Conservation (phyloP, 2,329 filamentous ascomycete genomes). For the Penicillium thymicola region DNA sequence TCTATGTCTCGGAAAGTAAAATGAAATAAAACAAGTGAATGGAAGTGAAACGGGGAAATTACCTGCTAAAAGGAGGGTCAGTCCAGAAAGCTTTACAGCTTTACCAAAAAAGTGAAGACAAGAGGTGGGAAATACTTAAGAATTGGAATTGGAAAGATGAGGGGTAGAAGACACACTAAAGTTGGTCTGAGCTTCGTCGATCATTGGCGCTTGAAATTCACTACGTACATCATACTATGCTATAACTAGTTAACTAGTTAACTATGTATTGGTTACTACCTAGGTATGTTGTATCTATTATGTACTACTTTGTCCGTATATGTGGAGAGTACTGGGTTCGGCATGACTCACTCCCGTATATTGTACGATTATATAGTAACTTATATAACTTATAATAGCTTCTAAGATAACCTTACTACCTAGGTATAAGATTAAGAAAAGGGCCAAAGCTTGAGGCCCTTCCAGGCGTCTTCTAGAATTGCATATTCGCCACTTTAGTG, state of each 20-base stretch:
- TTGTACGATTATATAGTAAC: too few relatives aligned
- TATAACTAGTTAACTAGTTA: too few relatives aligned
- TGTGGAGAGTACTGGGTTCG: neutral
- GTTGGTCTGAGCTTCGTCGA: conserved; percentile 8
- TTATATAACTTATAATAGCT: neutral
- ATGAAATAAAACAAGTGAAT: neutral
- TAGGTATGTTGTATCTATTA: neutral
- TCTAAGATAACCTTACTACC: too few relatives aligned
- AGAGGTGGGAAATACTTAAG: neutral
- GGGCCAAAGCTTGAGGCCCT: conserved; percentile 23
- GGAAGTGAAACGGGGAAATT: neutral
- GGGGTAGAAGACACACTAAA: conserved; percentile 3
- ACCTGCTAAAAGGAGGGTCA: neutral
- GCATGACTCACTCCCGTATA: neutral
- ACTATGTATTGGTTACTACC: too few relatives aligned
- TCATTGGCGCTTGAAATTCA: neutral
- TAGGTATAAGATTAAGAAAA: neutral
- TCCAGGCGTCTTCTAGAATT: conserved; percentile 40
- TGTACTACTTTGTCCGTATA: neutral
- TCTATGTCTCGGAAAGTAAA: neutral
- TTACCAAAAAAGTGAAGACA: neutral
- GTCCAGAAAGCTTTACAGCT: neutral
- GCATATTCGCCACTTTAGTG: conserved; percentile 3
- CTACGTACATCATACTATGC: neutral
- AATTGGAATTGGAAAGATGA: conserved; percentile 1